Conservation (phyloP, 331 rosid species). For the Saraca asoca region DNA sequence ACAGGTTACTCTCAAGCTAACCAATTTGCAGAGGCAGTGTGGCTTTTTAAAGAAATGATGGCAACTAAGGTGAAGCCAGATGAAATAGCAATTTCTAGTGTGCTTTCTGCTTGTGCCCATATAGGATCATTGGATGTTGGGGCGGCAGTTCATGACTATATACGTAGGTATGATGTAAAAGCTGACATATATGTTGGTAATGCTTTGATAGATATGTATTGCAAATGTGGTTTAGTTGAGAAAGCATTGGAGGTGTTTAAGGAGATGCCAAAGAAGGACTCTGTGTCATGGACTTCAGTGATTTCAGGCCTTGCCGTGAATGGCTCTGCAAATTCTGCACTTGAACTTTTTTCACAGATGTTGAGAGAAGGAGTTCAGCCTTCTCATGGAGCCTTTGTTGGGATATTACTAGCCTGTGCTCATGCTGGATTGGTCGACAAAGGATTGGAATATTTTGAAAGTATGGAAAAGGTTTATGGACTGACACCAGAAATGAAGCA, state of each 20-base stretch:
- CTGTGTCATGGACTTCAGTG: slow-evolving; percentile 45
- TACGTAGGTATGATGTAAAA: slow-evolving; percentile 39
- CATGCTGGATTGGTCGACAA: slow-evolving; percentile 50
- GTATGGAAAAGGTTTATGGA: slow-evolving; percentile 49
- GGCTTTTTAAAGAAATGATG: slow-evolving; percentile 52
- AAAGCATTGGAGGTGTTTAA: slow-evolving; percentile 49
- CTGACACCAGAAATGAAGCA: slow-evolving; percentile 49
- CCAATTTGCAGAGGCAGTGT: slow-evolving; percentile 41
- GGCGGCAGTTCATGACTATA: slow-evolving; percentile 44
- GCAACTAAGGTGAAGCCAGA: slow-evolving; percentile 48
- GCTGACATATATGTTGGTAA: slow-evolving; percentile 48
- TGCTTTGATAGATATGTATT: slow-evolving; percentile 53
- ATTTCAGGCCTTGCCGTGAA: slow-evolving; percentile 50
- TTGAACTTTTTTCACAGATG: slow-evolving; percentile 42
- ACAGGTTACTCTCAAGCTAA: slow-evolving; percentile 43
- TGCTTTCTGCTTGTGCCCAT: slow-evolving; percentile 54
- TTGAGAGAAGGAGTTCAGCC: slow-evolving; percentile 39
- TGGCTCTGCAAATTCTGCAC: slow-evolving; percentile 47
- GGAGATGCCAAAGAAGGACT: slow-evolving; percentile 44
- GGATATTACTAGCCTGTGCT: slow-evolving; percentile 47
- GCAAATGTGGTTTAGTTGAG: slow-evolving; percentile 53
- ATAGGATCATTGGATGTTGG: slow-evolving; percentile 47
- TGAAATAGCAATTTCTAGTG: slow-evolving; percentile 38
- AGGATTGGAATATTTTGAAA: slow-evolving; percentile 48
- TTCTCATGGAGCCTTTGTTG: slow-evolving; percentile 47